Evolutionary conservation across 2,329 filamentous ascomycete species (phyloP).

Genomic region (Aspergillus flavus): DNA sequence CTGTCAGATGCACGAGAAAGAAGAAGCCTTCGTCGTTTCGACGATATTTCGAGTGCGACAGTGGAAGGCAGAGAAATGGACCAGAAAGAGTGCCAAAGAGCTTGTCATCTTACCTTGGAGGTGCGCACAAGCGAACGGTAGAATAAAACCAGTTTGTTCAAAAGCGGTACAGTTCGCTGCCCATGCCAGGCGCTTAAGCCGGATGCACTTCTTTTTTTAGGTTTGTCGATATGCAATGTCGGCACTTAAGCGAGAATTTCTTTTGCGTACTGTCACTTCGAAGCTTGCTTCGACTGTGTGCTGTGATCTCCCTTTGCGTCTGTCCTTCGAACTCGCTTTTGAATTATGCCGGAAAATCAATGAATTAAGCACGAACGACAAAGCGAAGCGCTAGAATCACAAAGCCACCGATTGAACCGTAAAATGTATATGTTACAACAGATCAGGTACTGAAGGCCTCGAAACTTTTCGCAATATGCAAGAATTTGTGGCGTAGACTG

Average conservation of each 20-base stretch:
- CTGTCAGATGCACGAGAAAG: neutral
- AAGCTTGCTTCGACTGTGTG: neutral
- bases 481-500: conserved; percentile 14
- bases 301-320: conserved; percentile 1
- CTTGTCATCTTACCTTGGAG: conserved; percentile 30
- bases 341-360: conserved; percentile 1
- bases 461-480: conserved; percentile 5
- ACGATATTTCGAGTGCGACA: neutral
- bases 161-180: conserved; percentile 31
- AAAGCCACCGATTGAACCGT: conserved; percentile 15
- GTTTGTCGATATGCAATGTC: conserved; percentile 12
- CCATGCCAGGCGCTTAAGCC: conserved; percentile 29
- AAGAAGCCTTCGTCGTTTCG: neutral
- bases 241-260: conserved; percentile 3
- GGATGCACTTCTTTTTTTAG: conserved; percentile 9
- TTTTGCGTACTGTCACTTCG: conserved; percentile 4
- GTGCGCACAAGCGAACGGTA: conserved; percentile 29
- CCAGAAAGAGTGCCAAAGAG: conserved; percentile 17
- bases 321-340: conserved; percentile 7
- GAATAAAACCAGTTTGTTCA: conserved; percentile 23
- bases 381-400: conserved; percentile 9
- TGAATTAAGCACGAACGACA: neutral
- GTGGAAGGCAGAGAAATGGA: conserved; percentile 13
- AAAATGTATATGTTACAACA: conserved; percentile 18
- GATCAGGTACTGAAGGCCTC: conserved; percentile 4